Evolutionary conservation across 1,284 basidiomycete genomes (phyloP), one percentile per base, ranked within the genome.

Genomic region (Trametes versicolor): DNA sequence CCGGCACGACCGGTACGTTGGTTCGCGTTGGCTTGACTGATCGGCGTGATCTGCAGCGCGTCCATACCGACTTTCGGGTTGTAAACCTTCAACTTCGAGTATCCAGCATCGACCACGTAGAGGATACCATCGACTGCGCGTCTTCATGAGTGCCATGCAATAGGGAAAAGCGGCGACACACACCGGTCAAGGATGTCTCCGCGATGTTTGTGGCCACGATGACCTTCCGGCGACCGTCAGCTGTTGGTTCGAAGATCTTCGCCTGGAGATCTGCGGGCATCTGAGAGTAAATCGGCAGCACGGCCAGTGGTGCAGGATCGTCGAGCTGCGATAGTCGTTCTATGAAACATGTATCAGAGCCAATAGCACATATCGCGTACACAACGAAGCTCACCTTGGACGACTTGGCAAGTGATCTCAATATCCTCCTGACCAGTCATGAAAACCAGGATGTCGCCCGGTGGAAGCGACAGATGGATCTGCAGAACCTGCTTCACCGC

Each of bases 341-440:
- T 94, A 75, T 8, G 49, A 69, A 82, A 15, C 2, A 81, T 27
- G 63, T 25, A 52, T 62, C 84, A 74, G 39, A 81, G 79, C 63
- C 82, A 67, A 61, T 37, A 66, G 43, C 54, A 62, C 56, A 45
- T 12, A 65, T 32, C 37, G 21, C 50, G 2, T 19, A 19, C 8
- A 17, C 15, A 19, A 47, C 47, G 27, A 36, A 21, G 27, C 36
- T 84, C 64, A 95, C 95, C 94, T 77, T 92, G 87, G 17, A 98
- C 83, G 32, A 98, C 96, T 72, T 94, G 91, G 75, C 96, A 98
- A 1, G 96, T 98, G 47, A 95, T 85, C 77, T 99, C 96, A 68
- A 99, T 99, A 76, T 99, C 98, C 79, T 99, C 98, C 79, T 99
- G 98, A 61, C 98, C 98, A 29, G 98, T 99, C 97, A 99, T 99